Evolutionary conservation across 345 rosid genomes (phyloP), one percentile per base, ranked within the genome.

Genomic region (Lepidium sativum): DNA sequence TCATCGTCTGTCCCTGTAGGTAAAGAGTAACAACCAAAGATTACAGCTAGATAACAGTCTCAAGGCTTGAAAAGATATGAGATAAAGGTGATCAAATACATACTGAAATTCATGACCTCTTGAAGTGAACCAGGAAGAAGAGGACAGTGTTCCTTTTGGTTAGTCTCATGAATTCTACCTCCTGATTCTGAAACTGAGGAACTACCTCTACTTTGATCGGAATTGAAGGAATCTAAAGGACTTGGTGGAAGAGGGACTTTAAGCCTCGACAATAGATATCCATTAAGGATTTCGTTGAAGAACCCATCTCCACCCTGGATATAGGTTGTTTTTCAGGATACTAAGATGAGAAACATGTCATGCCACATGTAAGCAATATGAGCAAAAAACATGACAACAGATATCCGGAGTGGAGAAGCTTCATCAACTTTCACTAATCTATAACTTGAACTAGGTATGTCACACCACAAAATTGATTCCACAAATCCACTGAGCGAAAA

Each of bases 261-360:
- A 77, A 83, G 85, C 75, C 97, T 71, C 42, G 82, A 74, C 67
- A 80, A 83, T 70, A 92, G 94, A 80, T 83, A 83, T 21, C 96
- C 98, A 73, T 92, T 87, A 54, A 89, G 87, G 69, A 87, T 72
- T 74, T 89, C 97, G 64, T 89, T 89, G 78, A 92, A 92, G 86
- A 92, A 92, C 34, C 97, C 98, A 81, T 87, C 98, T 42, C 98
- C 97, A 44, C 98, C 98, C 98, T 92, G 76, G 35, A 52, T 56
- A 38, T 18, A 20, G 6, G 12, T 55, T 9, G 23, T 6, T 21
- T 57, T 31, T 25, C 5, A 65, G 34, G 48, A 32, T 23, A 34
- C 41, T 2, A 32, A 39, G 40, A 21, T 15, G 29, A 39, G 16
- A 54, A 37, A 13, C 57, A 48, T 38, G 10, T 55, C 17, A 42